These are phyloP conservation scores for Starmerella vaccinii DNA, from an alignment of 805 yeast species.

Conservation along the genomic window DNA sequence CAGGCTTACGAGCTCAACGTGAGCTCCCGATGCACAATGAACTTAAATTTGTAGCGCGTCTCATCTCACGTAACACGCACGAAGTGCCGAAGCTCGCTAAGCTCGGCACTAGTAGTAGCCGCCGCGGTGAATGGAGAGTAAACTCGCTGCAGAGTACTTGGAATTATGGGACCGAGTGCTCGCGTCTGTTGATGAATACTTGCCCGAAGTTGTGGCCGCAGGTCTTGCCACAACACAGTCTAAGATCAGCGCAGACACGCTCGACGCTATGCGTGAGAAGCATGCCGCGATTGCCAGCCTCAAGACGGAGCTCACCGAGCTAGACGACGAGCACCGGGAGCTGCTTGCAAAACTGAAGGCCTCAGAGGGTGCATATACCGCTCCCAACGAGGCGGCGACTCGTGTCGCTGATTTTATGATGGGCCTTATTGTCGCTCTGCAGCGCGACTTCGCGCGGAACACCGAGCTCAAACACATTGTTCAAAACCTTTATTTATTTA, in stretches of 20 bases:
- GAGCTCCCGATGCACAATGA: too few species aligned
- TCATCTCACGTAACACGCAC: background rate
- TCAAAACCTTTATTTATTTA: conserved; percentile 17
- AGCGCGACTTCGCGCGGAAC: conserved; percentile 12
- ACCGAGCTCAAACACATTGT: conserved; percentile 15
- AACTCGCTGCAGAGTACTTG: conserved; percentile 13
- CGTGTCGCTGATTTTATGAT: conserved; percentile 18
- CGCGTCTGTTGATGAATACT: background rate
- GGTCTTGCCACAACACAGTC: conserved; percentile 10
- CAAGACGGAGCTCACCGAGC: background rate
- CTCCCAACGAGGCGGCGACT: background rate
- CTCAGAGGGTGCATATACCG: background rate
- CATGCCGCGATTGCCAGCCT: conserved; percentile 5
- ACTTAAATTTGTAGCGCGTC: too few species aligned
- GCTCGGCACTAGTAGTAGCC: background rate
- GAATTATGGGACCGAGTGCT: conserved; percentile 14
- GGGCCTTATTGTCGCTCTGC: conserved; percentile 14
- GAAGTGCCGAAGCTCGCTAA: background rate
- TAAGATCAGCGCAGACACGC: conserved; percentile 14
- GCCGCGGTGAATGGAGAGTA: background rate
- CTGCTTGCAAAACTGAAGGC: conserved; percentile 4
- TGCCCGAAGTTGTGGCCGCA: conserved; percentile 10
- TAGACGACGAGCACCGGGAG: conserved; percentile 12
- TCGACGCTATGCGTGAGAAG: conserved; percentile 7
- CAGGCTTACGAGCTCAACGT: too few species aligned